Percentiles rank a stretch among this genome's conserved stretches.
Evolutionary conservation across 805 yeast species (phyloP).

Genomic region (Ogataea saltuana): DNA sequence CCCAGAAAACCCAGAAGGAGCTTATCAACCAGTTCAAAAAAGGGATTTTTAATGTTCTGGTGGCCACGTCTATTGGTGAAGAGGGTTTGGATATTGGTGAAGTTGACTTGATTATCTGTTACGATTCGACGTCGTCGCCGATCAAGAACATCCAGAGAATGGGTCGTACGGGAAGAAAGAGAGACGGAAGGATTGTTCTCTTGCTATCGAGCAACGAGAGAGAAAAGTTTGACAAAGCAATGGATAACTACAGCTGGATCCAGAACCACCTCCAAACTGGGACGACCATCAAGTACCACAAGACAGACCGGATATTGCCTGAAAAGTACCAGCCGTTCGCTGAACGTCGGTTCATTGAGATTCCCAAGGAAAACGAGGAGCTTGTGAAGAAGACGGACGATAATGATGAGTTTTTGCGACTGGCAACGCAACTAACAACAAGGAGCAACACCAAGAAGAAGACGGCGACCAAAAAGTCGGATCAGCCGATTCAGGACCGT

Average conservation of each 20-base stretch:
- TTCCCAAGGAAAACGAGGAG: conserved; percentile 70
- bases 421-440: conserved; percentile 66
- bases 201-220: conserved; percentile 78
- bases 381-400: conserved; percentile 46
- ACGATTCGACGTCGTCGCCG: conserved; percentile 91
- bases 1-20: conserved; percentile 82
- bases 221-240: conserved; percentile 75
- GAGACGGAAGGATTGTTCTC: conserved; percentile 80
- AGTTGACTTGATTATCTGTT: conserved; percentile 90
- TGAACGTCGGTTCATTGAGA: conserved; percentile 54
- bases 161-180: conserved; percentile 97
- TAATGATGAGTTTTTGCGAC: conserved; percentile 58
- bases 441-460: conserved; percentile 37
- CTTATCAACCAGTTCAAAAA: conserved; percentile 70
- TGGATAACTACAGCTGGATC: conserved; percentile 77
- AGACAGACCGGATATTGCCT: conserved; percentile 73
- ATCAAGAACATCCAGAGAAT: conserved; percentile 91
- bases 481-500: neutral
- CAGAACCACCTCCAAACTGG: conserved; percentile 65
- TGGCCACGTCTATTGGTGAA: conserved; percentile 97
- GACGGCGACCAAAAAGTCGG: conserved; percentile 6
- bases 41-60: conserved; percentile 76
- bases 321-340: conserved; percentile 53
- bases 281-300: conserved; percentile 42
- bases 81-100: conserved; percentile 99